Conservation (phyloP, 768 basidiomycete species). For the Tephrocybe sp. region DNA sequence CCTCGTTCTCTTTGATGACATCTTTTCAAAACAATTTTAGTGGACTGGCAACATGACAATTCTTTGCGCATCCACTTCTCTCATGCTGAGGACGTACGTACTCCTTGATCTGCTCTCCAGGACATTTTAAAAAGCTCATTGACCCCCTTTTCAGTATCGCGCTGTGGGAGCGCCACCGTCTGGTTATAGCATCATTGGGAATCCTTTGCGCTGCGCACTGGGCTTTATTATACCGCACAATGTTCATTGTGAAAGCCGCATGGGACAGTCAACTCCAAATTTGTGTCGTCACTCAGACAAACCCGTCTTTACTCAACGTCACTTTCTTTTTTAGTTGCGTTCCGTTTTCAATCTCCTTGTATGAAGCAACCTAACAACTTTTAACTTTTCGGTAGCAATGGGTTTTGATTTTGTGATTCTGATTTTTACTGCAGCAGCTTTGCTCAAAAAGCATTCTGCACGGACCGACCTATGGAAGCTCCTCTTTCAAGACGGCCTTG, state of each 20-base stretch:
- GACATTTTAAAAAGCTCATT: constrained; percentile 8
- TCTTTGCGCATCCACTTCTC: constrained; percentile 61
- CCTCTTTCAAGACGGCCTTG: constrained; percentile 71
- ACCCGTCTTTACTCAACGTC: constrained; percentile 55
- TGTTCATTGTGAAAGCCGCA: constrained; percentile 60
- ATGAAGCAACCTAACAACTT: background rate
- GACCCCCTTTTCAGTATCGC: constrained; percentile 54
- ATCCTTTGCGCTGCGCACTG: constrained; percentile 61
- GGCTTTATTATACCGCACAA: constrained; percentile 64
- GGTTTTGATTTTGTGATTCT: constrained; percentile 64
- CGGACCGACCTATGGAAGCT: constrained; percentile 65
- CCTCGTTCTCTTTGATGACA: background rate
- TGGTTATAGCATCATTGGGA: constrained; percentile 48
- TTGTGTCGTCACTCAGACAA: constrained; percentile 53
- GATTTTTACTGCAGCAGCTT: constrained; percentile 49
- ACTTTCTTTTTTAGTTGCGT: constrained; percentile 70
- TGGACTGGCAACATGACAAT: constrained; percentile 66
- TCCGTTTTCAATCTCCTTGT: background rate
- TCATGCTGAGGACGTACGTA: constrained; percentile 68
- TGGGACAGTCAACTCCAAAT: constrained; percentile 39
- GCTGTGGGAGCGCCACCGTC: constrained; percentile 60
- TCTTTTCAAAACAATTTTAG: constrained; percentile 26
- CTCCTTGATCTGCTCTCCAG: background rate
- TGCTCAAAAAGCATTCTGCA: constrained; percentile 48
- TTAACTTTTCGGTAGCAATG: constrained; percentile 46